Conservation (phyloP, 768 basidiomycete genomes). For the Suillus hirtellus region DNA sequence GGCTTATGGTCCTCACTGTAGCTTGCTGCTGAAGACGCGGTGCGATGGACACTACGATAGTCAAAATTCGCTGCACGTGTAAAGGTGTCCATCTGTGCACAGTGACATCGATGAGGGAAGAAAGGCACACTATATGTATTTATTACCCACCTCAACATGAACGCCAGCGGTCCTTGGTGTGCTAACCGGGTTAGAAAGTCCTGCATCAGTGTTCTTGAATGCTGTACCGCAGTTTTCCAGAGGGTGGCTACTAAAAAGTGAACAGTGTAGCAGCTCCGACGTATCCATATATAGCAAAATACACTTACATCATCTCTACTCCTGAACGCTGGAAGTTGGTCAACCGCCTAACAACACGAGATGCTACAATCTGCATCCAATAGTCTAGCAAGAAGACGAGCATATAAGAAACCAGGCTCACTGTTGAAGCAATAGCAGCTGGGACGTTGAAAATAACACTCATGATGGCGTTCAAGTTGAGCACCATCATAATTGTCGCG, state of each 20-base stretch:
- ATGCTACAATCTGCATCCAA: constrained; percentile 52
- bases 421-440: constrained; percentile 55
- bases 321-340: constrained; percentile 43
- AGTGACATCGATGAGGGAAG: constrained; percentile 11
- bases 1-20: constrained; percentile 7
- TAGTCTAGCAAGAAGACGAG: not conserved
- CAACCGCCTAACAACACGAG: constrained; percentile 59
- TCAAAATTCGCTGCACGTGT: constrained; percentile 17
- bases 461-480: constrained; percentile 69
- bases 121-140: not conserved
- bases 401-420: constrained; percentile 27
- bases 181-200: not conserved
- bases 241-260: constrained; percentile 18
- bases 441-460: constrained; percentile 66
- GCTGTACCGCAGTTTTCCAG: constrained; percentile 21
- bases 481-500: constrained; percentile 60
- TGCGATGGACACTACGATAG: not conserved
- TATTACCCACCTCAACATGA: constrained; percentile 36
- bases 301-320: constrained; percentile 33
- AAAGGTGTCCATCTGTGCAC: constrained; percentile 31
- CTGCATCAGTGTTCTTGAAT: constrained; percentile 19
- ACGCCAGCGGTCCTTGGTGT: constrained; percentile 19
- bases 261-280: not conserved
- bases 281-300: not conserved
- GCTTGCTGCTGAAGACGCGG: not conserved